Evolutionary conservation across 2,329 filamentous ascomycete species (phyloP).

Genomic region (Pyrenophora tritici-repentis): DNA sequence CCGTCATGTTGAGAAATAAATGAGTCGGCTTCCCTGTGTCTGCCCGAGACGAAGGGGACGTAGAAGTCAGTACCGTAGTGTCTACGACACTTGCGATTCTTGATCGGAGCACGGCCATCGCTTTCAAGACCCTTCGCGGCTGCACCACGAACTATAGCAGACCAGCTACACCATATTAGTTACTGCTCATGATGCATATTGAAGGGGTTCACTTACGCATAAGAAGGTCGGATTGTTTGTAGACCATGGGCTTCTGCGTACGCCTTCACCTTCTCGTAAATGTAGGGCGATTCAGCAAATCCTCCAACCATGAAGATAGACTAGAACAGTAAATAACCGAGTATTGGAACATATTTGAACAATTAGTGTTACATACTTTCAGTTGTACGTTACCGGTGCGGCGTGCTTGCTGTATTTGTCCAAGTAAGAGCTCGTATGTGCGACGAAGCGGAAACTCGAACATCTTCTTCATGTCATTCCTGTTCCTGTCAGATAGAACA

Average conservation of each 20-base stretch:
- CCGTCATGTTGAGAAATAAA: conserved; percentile 4
- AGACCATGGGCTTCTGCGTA: too few species aligned
- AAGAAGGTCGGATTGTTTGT: too few species aligned
- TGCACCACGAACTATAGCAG: conserved; percentile 34
- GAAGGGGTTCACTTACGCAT: too few species aligned
- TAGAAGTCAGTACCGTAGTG: conserved; percentile 22
- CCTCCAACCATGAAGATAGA: conserved; percentile 39
- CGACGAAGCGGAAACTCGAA: conserved; percentile 18
- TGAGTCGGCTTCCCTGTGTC: conserved; percentile 17
- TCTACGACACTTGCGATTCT: conserved; percentile 26
- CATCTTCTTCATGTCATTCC: too few species aligned
- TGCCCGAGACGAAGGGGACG: not conserved
- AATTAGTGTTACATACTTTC: too few species aligned
- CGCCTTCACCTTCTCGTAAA: conserved; percentile 19
- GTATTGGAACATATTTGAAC: too few species aligned
- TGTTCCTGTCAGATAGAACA: too few species aligned
- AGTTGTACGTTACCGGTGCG: too few species aligned
- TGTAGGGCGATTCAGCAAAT: conserved; percentile 33
- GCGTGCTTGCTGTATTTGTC: too few species aligned
- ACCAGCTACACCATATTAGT: conserved; percentile 26
- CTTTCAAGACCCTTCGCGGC: conserved; percentile 29
- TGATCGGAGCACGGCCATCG: not conserved
- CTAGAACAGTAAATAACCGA: too few species aligned
- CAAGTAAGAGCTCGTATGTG: too few species aligned
- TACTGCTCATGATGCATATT: too few species aligned